phyloP scores from a whole-genome alignment of 1,284 basidiomycete species.

The Cutaneotrichosporon mucoides region DNA sequence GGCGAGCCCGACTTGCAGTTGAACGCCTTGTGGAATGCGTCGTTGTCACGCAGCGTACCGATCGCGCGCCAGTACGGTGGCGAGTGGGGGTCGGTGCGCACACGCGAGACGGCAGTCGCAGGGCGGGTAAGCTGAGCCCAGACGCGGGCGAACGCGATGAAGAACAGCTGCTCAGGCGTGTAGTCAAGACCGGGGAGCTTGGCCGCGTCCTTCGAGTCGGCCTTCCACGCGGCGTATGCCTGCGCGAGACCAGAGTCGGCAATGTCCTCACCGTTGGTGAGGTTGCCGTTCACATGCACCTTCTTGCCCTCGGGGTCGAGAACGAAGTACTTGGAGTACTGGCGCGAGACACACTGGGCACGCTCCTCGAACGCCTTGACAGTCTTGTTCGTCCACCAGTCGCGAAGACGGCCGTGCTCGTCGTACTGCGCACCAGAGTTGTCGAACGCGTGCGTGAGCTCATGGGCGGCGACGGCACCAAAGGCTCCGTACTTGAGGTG shows the following conservation, averaged over 20 bases:
- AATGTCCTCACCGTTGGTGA: constrained; percentile 82
- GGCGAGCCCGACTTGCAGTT: constrained; percentile 41
- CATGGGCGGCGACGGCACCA: constrained; percentile 82
- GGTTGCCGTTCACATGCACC: constrained; percentile 76
- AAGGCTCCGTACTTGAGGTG: constrained; percentile 90
- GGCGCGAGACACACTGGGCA: constrained; percentile 81
- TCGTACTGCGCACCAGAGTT: constrained; percentile 67
- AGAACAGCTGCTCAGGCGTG: constrained; percentile 80
- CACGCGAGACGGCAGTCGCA: constrained; percentile 61
- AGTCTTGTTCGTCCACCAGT: constrained; percentile 74
- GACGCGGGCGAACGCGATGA: constrained; percentile 66
- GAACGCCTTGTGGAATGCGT: constrained; percentile 48
- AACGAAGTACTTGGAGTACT: constrained; percentile 79
- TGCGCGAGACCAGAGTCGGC: constrained; percentile 81
- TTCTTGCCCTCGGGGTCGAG: constrained; percentile 78
- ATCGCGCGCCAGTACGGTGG: constrained; percentile 72
- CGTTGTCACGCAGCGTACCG: constrained; percentile 62
- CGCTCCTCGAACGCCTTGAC: constrained; percentile 76
- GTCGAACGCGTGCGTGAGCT: constrained; percentile 89
- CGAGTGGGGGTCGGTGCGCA: constrained; percentile 84
- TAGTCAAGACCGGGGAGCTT: constrained; percentile 61
- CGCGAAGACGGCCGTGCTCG: constrained; percentile 56
- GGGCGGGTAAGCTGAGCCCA: constrained; percentile 43
- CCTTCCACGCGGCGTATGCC: constrained; percentile 76
- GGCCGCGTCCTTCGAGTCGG: constrained; percentile 42